phyloP scores from a whole-genome alignment of 2,329 filamentous ascomycete species.

The Exophiala sideris region DNA sequence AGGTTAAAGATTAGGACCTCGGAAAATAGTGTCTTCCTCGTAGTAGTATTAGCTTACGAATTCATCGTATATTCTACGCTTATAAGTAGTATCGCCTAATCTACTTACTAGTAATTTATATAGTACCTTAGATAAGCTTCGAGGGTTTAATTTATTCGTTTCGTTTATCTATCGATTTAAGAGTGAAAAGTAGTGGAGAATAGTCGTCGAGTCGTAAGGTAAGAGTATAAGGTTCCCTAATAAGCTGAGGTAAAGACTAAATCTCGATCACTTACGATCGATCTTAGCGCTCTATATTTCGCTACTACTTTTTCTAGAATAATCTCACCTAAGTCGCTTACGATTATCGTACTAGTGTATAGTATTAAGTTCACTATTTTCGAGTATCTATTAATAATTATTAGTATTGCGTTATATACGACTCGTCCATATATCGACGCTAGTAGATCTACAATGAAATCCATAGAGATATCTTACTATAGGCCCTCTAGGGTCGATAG shows the following conservation, averaged over 20 bases:
- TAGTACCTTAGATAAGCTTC: constrained; percentile 12
- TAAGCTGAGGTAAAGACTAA: constrained; percentile 10
- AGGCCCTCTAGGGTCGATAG: neutral
- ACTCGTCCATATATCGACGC: neutral
- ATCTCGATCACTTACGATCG: constrained; percentile 8
- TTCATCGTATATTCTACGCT: constrained; percentile 6
- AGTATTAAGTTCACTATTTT: constrained; percentile 6
- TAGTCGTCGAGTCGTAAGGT: constrained; percentile 4
- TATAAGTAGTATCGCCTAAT: constrained; percentile 1
- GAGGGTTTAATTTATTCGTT: constrained; percentile 12
- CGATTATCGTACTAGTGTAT: constrained; percentile 1
- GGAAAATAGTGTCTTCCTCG: constrained; percentile 8
- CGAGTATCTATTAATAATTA: constrained; percentile 3
- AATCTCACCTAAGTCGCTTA: constrained; percentile 3
- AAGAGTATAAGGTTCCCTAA: constrained; percentile 3
- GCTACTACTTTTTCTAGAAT: constrained; percentile 11
- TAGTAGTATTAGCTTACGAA: constrained; percentile 25
- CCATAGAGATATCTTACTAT: constrained; percentile 3
- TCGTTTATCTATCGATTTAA: constrained; percentile 9
- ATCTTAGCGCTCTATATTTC: constrained; percentile 5
- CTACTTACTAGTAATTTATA: constrained; percentile 7
- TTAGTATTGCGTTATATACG: constrained; percentile 6
- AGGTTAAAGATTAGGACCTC: too few relatives aligned
- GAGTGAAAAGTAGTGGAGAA: constrained; percentile 12
- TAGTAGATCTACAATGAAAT: constrained; percentile 9